Evolutionary conservation across 1,284 basidiomycete species (phyloP), one percentile per base, ranked within the genome.

Genomic region (Meira nashicola): DNA sequence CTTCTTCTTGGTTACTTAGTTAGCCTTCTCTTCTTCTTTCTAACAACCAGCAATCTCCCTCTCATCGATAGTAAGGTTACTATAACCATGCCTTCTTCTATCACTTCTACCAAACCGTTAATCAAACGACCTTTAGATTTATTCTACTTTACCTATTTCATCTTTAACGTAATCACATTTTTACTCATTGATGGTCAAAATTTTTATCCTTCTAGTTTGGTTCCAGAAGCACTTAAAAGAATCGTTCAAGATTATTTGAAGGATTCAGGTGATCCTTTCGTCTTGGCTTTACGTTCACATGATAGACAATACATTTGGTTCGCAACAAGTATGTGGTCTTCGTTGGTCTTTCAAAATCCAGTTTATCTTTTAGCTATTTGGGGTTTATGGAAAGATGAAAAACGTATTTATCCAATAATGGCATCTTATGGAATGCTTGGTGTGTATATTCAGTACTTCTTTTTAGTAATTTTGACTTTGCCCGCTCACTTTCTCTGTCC

Each of bases 271-370:
- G 69, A 71, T 51, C 69, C 69, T 11, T 65, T 71, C 39, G 28
- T 71, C 43, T 49, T 56, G 2, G 37, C 39, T 5, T 33, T 58
- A 17, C 33, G 25, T 17, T 21, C 19, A 3, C 15, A 46, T 2
- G 64, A 63, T 10, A 0, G 55, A n/a, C 57, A 57, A 3, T 63
- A 69, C 25, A 59, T 60, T n/a, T 71, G 69, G 69, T 71, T 71
- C 39, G 43, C 56, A 2, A 65, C 64, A 25, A 55, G 65, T 23
- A 23, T 71, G 54, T 54, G 49, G 40, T 62, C 61, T 60, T 67
- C 69, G 53, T 54, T 64, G 14, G 17, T 69, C 10, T 49, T 71
- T 8, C 69, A 71, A 57, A 61, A 67, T 38, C 69, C 69, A 9
- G 63, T 56, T 37, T 71, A 70, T 39, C n/a, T 60, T 3, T 44